A percentile compares a stretch with the other conserved stretches of the same genome.
phyloP scores from a whole-genome alignment of 2,329 filamentous ascomycete genomes.

The Aspergillus quadrilineatus region DNA sequence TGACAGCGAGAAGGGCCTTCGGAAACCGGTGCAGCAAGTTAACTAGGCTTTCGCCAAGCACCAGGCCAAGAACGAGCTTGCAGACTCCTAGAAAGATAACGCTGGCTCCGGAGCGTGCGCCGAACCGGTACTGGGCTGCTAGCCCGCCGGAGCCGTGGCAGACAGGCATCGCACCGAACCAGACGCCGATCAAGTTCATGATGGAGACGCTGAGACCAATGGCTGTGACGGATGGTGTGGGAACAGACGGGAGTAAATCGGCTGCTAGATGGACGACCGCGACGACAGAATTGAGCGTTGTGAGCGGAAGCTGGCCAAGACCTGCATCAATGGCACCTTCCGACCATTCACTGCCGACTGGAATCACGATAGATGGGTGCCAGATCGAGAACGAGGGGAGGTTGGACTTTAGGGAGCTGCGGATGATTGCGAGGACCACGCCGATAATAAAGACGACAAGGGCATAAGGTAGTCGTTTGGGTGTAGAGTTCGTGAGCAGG shows the following conservation, averaged over 20 bases:
- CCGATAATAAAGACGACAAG: slow-evolving; percentile 69
- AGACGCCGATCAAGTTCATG: slow-evolving; percentile 83
- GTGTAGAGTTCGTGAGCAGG: slow-evolving; percentile 62
- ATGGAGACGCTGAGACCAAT: slow-evolving; percentile 76
- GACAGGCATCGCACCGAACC: slow-evolving; percentile 93
- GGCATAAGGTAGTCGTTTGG: slow-evolving; percentile 71
- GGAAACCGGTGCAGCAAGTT: slow-evolving; percentile 71
- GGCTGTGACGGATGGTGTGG: slow-evolving; percentile 69
- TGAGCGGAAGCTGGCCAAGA: slow-evolving; percentile 84
- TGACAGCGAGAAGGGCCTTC: slow-evolving; percentile 72
- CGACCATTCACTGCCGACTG: slow-evolving; percentile 49
- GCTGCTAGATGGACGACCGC: slow-evolving; percentile 77
- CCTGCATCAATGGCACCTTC: slow-evolving; percentile 64
- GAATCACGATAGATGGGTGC: slow-evolving; percentile 56
- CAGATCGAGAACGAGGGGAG: slow-evolving; percentile 60
- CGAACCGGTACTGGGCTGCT: slow-evolving; percentile 88
- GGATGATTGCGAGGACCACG: slow-evolving; percentile 61
- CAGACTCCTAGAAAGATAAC: slow-evolving; percentile 74
- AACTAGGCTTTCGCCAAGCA: slow-evolving; percentile 73
- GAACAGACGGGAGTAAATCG: slow-evolving; percentile 71
- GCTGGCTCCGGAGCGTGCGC: slow-evolving; percentile 81
- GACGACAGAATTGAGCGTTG: slow-evolving; percentile 87
- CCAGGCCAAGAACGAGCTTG: slow-evolving; percentile 73
- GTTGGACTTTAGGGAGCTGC: slow-evolving; percentile 28
- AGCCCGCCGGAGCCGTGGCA: slow-evolving; percentile 91